A percentile compares a stretch with the other conserved stretches of the same genome.
Evolutionary conservation across 768 basidiomycete species (phyloP).

Genomic region (Leccinum barrowsii): DNA sequence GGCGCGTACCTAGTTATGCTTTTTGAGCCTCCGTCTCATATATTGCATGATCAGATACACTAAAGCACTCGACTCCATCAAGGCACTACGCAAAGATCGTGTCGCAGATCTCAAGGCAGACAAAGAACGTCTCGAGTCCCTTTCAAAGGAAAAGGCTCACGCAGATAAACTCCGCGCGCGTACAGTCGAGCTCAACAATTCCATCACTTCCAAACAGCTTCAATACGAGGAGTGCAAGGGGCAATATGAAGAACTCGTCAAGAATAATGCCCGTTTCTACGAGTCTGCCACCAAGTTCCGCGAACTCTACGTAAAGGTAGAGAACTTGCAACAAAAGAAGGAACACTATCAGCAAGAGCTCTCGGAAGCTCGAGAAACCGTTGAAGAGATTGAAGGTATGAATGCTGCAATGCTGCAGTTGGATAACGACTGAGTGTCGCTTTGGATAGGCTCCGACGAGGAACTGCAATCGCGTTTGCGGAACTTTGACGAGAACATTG

Average conservation of each 20-base stretch:
- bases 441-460: constrained; percentile 60
- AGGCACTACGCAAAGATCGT: constrained; percentile 84
- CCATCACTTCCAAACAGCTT: constrained; percentile 66
- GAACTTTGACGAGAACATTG: constrained; percentile 59
- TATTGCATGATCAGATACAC: constrained; percentile 74
- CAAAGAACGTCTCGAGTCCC: constrained; percentile 75
- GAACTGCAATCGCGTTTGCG: constrained; percentile 57
- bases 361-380: constrained; percentile 55
- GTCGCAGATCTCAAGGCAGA: constrained; percentile 90
- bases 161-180: constrained; percentile 78
- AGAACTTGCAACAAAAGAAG: constrained; percentile 60
- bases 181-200: constrained; percentile 54
- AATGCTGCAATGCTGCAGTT: neutral
- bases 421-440: neutral
- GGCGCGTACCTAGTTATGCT: constrained; percentile 41
- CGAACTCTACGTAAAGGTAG: constrained; percentile 73
- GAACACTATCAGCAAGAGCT: constrained; percentile 59
- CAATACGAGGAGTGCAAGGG: constrained; percentile 70
- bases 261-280: constrained; percentile 74
- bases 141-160: constrained; percentile 79
- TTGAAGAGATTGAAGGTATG: constrained; percentile 64
- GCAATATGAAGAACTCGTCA: constrained; percentile 59
- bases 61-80: constrained; percentile 93
- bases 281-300: constrained; percentile 83
- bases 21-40: neutral